Evolutionary conservation across 2,329 filamentous ascomycete genomes (phyloP).

Genomic region (Lachnellula arida): DNA sequence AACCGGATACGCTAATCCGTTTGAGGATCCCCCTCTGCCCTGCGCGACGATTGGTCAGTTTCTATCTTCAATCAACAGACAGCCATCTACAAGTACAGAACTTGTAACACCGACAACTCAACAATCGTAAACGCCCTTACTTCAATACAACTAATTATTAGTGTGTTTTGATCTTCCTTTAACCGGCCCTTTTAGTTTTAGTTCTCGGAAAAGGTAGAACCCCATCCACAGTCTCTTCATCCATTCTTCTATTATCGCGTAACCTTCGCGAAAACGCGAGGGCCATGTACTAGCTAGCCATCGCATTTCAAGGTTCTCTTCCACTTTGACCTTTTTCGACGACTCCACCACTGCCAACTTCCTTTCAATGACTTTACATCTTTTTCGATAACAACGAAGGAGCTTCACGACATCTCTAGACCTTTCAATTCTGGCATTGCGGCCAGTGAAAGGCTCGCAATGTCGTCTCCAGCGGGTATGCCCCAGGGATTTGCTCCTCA

Average conservation of each 20-base stretch:
- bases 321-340: constrained; percentile 3
- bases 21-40: neutral
- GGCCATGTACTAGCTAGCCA: constrained; percentile 18
- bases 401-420: constrained; percentile 14
- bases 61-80: neutral
- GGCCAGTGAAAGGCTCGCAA: constrained; percentile 18
- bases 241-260: constrained; percentile 4
- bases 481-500: constrained; percentile 10
- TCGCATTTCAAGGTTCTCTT: constrained; percentile 15
- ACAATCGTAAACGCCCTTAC: neutral
- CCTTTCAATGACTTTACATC: constrained; percentile 20
- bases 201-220: neutral
- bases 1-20: neutral
- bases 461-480: constrained; percentile 27
- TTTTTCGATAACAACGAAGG: constrained; percentile 11
- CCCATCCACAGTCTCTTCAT: neutral
- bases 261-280: constrained; percentile 21
- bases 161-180: neutral
- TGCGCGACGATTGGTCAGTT: neutral
- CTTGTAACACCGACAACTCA: neutral
- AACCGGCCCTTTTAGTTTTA: neutral
- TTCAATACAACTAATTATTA: neutral
- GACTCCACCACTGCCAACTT: neutral
- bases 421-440: constrained; percentile 14
- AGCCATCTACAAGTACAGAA: neutral